Base-by-base conservation (phyloP, 108 stramenopile species). In the Skeletonema tropicum region DNA sequence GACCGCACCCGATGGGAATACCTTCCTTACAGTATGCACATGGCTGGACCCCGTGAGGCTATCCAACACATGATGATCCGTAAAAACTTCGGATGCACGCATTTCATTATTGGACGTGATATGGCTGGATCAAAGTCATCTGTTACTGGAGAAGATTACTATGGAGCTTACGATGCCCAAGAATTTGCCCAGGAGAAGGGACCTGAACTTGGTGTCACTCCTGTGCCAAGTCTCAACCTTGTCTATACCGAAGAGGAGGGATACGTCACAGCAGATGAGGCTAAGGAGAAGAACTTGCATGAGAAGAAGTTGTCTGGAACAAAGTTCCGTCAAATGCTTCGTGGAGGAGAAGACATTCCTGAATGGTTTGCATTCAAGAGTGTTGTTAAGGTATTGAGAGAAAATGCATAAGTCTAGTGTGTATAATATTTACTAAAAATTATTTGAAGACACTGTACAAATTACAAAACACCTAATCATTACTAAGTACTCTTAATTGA, bases 1-100 rank as follows among this genome's bases (percentile, higher is more conserved):
- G 93, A 94, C 30, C 97, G 98, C 77, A 94, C 96, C 38, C 41
- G 84, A 68, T 98, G 98, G 97, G 96, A 97, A 76, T 98, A 98
- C 88, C 89, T 99, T 59, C 99, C 98, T 21, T 98, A 98, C 93
- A 96, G 96, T 64, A 99, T 99, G 99, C 99, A 98, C 93, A 99
- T 99, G 99, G 99, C 99, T 60, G 99, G 99, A 64, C 99, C 99
- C 21, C 94, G 99, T 66, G 99, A 99, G 90, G 99, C 99, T 63
- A 96, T 99, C 68, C 97, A 98, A 85, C 99, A 99, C 89, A 97
- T 98, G 96, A 97, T 99, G 86, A 98, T 99, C 85, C 97, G 99
- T 57, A 98, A 98, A 92, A 99, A 99, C 94, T 98, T 94, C 86
- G 98, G 98, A 52, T 98, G 98, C 93, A 98, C 98, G n/a, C 97